Evolutionary conservation across 108 stramenopile species (phyloP), one percentile per base, ranked within the genome.

Genomic region (Cyclotella distinguenda): DNA sequence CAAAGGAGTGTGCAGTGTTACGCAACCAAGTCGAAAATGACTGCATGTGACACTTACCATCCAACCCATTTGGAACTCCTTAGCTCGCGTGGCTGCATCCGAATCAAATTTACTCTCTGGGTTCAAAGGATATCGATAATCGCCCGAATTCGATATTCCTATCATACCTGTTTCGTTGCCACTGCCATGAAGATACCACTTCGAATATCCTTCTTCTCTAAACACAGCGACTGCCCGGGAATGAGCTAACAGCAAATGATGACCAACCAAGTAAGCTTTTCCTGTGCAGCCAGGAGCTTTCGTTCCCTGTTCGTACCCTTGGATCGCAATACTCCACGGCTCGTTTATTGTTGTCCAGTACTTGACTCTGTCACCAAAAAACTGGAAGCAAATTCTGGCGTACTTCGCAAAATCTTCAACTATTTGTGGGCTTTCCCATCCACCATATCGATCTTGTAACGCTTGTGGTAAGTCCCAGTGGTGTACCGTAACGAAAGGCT

Each of bases 381-480:
- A 66, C 6, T 82, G 73, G 67, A 95, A 98, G 60, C 94, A 96
- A 8, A 86, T 59, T n/a, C 81, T 73, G n/a, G 95, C 93, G 70
- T 96, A 98, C 11, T 79, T 61, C 4, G 77, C 87, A 79, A 96
- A 98, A 44, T 79, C 91, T 12, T 79, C 60, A 6, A 83, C 73
- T 18, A 94, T 78, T 9, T 62, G 38, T 13, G 40, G 26, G 42
- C 68, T 64, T 43, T 88, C 70, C 85, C 94, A 94, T 40, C 95
- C 96, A 36, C 87, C 83, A 50, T 88, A 87, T 46, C 76, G 65
- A 21, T 89, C 88, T 53, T 96, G 79, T 27, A 98, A 60, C 16
- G 60, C 56, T 57, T 95, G 89, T 6, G 97, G 97, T 18, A 97
- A 66, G 72, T 98, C 97, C 97, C 97, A 98, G 61, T 98, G 97